Evolutionary conservation across 1,139 yeast genomes (phyloP).

Genomic region (Pichia sp.): DNA sequence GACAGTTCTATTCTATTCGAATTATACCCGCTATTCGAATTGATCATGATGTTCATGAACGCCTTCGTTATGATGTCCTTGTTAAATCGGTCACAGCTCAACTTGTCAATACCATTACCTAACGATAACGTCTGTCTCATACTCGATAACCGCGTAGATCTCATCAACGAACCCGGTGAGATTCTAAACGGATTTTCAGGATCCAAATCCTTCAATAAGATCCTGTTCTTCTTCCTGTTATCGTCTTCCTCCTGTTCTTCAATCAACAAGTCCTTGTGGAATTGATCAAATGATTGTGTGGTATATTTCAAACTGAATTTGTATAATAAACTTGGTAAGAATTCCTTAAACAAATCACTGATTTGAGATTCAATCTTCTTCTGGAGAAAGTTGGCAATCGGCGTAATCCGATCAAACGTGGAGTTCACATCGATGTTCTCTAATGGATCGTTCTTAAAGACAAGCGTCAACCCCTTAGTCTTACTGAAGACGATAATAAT

Average conservation of each 20-base stretch:
- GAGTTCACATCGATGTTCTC: conserved; percentile 81
- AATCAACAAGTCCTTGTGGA: conserved; percentile 34
- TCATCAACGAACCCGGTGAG: conserved; percentile 63
- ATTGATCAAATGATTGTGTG: conserved; percentile 41
- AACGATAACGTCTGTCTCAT: conserved; percentile 79
- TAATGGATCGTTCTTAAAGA: conserved; percentile 85
- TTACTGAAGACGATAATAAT: conserved; percentile 82
- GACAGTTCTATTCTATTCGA: conserved; percentile 27
- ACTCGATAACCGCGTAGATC: conserved; percentile 66
- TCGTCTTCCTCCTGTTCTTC: conserved; percentile 31
- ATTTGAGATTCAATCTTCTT: conserved; percentile 81
- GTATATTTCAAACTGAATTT: conserved; percentile 74
- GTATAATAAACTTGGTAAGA: conserved; percentile 78
- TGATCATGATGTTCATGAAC: conserved; percentile 29
- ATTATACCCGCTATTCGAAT: conserved; percentile 22
- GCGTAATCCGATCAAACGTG: conserved; percentile 82
- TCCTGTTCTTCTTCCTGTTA: conserved; percentile 29
- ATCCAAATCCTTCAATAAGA: conserved; percentile 49
- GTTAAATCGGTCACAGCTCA: conserved; percentile 34
- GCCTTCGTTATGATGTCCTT: conserved; percentile 33
- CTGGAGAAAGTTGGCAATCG: conserved; percentile 77
- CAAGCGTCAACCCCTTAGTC: conserved; percentile 80
- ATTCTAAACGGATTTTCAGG: conserved; percentile 58
- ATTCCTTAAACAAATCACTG: conserved; percentile 77
- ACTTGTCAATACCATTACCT: conserved; percentile 32